Conservation (phyloP, 2,329 filamentous ascomycete genomes). For the Aspergillus niger region DNA sequence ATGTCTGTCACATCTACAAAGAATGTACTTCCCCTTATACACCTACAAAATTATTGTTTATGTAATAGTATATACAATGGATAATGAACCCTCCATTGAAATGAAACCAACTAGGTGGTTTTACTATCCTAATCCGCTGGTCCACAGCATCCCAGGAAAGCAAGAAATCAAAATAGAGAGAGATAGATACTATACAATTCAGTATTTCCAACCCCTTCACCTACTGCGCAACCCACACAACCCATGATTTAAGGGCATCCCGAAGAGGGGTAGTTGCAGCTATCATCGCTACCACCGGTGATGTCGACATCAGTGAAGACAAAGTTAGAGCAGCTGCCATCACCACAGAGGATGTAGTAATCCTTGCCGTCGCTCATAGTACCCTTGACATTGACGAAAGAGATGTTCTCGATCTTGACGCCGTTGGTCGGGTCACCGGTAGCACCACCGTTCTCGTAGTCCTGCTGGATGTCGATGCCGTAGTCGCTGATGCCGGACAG, state of each 20-base stretch:
- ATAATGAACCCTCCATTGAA: too few relatives aligned
- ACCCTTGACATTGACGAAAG: conserved; percentile 41
- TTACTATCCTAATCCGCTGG: neutral
- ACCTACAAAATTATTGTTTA: neutral
- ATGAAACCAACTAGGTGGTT: neutral
- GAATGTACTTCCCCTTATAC: too few relatives aligned
- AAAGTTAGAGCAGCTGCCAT: conserved; percentile 42
- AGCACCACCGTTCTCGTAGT: conserved; percentile 53
- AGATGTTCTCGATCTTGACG: conserved; percentile 39
- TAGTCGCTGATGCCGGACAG: conserved; percentile 50
- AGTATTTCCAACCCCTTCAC: neutral
- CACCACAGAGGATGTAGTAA: conserved; percentile 45
- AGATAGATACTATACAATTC: neutral
- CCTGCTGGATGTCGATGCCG: conserved; percentile 57
- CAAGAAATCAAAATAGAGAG: neutral
- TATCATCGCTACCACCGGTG: conserved; percentile 35
- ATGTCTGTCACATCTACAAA: too few relatives aligned
- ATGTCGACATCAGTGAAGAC: conserved; percentile 40
- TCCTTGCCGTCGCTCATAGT: conserved; percentile 36
- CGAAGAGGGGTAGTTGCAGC: conserved; percentile 26
- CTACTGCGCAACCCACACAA: too few relatives aligned
- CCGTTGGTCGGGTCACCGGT: conserved; percentile 43
- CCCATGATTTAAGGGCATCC: conserved; percentile 11
- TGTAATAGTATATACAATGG: too few relatives aligned
- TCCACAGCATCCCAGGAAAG: neutral